Evolutionary conservation across 2,329 filamentous ascomycete species (phyloP), one percentile per base, ranked within the genome.

Genomic region (Pestalotiopsis sp.): DNA sequence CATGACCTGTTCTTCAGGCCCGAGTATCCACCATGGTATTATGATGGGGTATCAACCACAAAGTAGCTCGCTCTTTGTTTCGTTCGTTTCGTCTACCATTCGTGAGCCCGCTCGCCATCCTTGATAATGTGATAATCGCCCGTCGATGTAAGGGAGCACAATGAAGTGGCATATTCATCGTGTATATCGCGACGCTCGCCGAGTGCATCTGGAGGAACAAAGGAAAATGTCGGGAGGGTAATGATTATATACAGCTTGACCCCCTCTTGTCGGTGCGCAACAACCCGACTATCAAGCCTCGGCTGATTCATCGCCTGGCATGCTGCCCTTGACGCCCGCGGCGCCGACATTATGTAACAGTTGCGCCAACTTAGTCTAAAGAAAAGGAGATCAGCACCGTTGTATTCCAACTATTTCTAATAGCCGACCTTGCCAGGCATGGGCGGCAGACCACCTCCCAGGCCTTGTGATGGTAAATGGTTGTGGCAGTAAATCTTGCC

Each of bases 401-500:
- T 41, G 14, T n/a, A 17, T 6, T 63, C 31, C 38, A 17, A 11
- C 31, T 27, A 17, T n/a, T 14, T 66, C 76, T 72, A 88, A 75
- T 88, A 88, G 49, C 86, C 86, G n/a, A 83, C 74, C 71, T 85
- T 82, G 13, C 86, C 86, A 3, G 86, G 86, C 86, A 88, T 87
- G 64, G 85, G 85, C 14, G 88, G 78, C 2, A 86, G 83, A 68
- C 87, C 84, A 23, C 80, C 79, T 57, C 81, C 81, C 25, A 80
- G 80, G 49, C 76, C 81, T 76, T 85, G 82, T 1, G 81, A 80
- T 17, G 87, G 87, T 23, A 89, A 78, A 72, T 90, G 87, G 76
- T 84, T 88, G 76, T 90, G 87, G 77, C 86, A 88, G 73, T 84
- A 88, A 52, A 88, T 88, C 77, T 85, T 87, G 74, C 84, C 83